Percentiles rank a stretch among this genome's conserved stretches.
phyloP scores from a whole-genome alignment of 176 grass and related monocot species.

The Paspalum notatum region DNA sequence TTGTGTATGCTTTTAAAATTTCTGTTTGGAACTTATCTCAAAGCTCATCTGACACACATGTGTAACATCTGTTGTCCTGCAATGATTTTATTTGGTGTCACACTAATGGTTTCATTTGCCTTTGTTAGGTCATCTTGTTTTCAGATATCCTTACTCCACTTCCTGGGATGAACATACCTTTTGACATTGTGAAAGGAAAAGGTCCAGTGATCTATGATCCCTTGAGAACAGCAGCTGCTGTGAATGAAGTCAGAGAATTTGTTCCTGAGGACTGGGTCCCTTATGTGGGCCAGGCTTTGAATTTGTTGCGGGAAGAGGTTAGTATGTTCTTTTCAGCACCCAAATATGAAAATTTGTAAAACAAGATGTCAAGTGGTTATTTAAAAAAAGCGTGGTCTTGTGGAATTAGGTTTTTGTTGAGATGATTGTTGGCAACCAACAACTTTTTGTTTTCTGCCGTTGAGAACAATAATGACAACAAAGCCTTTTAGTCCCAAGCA shows the following conservation, averaged over 20 bases:
- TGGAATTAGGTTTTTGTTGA: background rate
- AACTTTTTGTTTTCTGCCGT: background rate
- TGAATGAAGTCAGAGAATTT: conserved; percentile 92
- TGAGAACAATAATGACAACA: background rate
- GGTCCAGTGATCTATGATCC: conserved; percentile 94
- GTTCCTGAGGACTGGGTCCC: conserved; percentile 87
- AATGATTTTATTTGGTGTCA: conserved; percentile 13
- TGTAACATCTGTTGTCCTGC: conserved; percentile 8
- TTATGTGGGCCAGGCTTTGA: conserved; percentile 94
- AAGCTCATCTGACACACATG: background rate
- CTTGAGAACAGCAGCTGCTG: conserved; percentile 76
- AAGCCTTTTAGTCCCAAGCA: background rate
- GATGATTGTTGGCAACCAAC: background rate
- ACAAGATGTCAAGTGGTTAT: background rate
- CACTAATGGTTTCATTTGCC: conserved; percentile 3
- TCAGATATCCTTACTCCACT: conserved; percentile 98
- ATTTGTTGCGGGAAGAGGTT: conserved; percentile 79
- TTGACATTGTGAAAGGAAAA: conserved; percentile 99
- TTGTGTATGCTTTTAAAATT: conserved; percentile 37
- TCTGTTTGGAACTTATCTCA: conserved; percentile 30
- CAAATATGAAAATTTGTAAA: conserved; percentile 20
- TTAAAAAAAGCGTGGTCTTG: background rate
- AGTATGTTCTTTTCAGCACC: conserved; percentile 28
- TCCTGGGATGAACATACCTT: conserved; percentile 99
- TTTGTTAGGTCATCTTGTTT: conserved; percentile 85